Evolutionary conservation across 1,284 basidiomycete species (phyloP).

Genomic region (Calocybe gambosa): DNA sequence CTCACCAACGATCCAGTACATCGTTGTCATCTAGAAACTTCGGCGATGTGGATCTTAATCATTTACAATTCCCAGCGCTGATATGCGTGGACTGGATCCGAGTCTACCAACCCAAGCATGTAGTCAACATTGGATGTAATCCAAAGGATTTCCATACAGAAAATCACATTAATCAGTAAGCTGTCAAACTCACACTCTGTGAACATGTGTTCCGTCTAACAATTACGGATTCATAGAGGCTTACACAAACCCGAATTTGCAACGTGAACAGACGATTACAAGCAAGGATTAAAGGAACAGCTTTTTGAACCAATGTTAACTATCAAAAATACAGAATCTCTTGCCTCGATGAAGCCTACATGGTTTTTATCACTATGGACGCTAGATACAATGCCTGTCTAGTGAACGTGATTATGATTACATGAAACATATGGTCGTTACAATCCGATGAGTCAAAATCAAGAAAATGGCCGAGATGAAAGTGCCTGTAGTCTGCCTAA

Average conservation of each 20-base stretch:
- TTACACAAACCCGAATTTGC: constrained; percentile 53
- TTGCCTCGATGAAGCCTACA: not conserved
- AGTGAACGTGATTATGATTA: not conserved
- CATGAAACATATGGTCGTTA: not conserved
- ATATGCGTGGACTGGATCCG: constrained; percentile 83
- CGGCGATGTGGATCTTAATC: constrained; percentile 57
- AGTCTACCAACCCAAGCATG: constrained; percentile 67
- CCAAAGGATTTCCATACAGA: constrained; percentile 73
- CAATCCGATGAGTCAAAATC: not conserved
- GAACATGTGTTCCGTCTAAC: constrained; percentile 1
- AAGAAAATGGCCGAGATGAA: not conserved
- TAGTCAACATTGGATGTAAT: constrained; percentile 79
- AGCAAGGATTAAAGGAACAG: constrained; percentile 52
- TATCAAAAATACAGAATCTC: not conserved
- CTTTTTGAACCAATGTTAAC: constrained; percentile 43
- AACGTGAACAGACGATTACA: constrained; percentile 53
- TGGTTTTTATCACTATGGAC: not conserved
- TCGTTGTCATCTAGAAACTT: constrained; percentile 79
- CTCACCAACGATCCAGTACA: constrained; percentile 41
- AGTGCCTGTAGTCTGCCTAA: constrained; percentile 45
- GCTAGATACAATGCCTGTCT: not conserved
- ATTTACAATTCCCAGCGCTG: constrained; percentile 62
- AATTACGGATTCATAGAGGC: constrained; percentile 44
- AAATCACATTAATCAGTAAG: constrained; percentile 66
- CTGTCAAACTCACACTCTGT: constrained; percentile 6